These are phyloP conservation scores for Eragrostis curvula DNA, from an alignment of 176 grass and related monocot species.

Conservation along the genomic window DNA sequence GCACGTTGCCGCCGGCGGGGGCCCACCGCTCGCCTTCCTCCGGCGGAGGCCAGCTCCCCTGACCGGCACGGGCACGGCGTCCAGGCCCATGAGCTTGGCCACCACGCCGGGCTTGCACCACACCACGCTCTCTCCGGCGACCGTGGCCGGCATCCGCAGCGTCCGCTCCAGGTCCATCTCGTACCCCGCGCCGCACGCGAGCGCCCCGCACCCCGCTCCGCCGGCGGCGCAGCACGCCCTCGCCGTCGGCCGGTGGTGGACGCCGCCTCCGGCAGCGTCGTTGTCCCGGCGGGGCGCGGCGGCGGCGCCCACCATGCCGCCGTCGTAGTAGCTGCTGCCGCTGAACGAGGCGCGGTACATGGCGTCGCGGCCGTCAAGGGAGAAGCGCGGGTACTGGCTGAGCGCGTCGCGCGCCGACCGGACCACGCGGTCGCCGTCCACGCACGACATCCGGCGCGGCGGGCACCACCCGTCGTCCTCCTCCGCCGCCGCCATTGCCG, in stretches of 20 bases:
- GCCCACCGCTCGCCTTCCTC: conserved; percentile 44
- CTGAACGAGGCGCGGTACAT: conserved; percentile 88
- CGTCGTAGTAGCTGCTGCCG: conserved; percentile 25
- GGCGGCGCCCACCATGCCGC: not conserved
- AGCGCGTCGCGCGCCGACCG: conserved; percentile 75
- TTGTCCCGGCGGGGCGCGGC: not conserved
- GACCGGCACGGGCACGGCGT: conserved; percentile 70
- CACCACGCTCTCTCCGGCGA: conserved; percentile 79
- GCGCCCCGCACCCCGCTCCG: conserved; percentile 31
- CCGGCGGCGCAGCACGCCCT: conserved; percentile 42
- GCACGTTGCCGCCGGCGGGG: not conserved
- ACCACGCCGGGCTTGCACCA: conserved; percentile 95
- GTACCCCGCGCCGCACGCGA: conserved; percentile 37
- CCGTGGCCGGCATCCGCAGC: conserved; percentile 66
- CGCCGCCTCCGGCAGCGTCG: not conserved
- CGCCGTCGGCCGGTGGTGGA: not conserved
- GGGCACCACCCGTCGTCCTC: conserved; percentile 20
- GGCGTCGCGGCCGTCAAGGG: conserved; percentile 87
- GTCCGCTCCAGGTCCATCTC: conserved; percentile 74
- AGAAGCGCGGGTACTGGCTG: conserved; percentile 91
- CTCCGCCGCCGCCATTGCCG: not conserved
- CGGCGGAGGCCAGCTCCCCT: conserved; percentile 39
- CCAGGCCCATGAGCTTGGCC: conserved; percentile 88
- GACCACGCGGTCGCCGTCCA: conserved; percentile 77
- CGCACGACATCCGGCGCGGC: conserved; percentile 84